Conservation (phyloP, 148 eudicot species). For the Fagopyrum homotropicum region DNA sequence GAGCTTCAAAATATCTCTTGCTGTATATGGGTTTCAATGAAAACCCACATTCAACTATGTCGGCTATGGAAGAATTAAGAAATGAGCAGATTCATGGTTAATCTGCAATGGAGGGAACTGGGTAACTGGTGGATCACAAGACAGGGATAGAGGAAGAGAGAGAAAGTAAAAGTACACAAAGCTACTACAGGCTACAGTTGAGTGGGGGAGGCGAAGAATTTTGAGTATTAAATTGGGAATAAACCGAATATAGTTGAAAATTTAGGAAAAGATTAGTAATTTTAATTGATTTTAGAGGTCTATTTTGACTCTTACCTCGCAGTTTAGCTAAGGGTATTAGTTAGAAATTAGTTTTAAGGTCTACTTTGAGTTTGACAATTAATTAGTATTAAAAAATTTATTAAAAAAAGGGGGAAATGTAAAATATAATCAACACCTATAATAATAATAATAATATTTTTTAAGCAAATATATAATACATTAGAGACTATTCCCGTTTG, state of each 20-base stretch:
- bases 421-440: too few species aligned
- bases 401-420: too few species aligned
- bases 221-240: constrained; percentile 15
- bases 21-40: neutral
- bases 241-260: constrained; percentile 16
- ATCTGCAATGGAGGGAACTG: neutral
- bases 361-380: neutral
- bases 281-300: constrained; percentile 8
- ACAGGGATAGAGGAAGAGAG: constrained; percentile 16
- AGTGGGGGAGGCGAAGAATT: constrained; percentile 12
- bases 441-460: too few species aligned
- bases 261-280: neutral
- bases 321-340: constrained; percentile 10
- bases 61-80: too few species aligned
- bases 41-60: constrained; percentile 9
- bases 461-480: too few species aligned
- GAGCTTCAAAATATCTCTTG: neutral
- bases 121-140: neutral
- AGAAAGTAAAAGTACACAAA: neutral
- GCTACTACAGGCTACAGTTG: neutral
- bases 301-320: constrained; percentile 25
- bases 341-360: neutral
- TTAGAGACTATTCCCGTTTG: too few species aligned
- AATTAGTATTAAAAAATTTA: too few species aligned
- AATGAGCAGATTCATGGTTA: constrained; percentile 2